Base-by-base conservation (phyloP, 2,329 filamentous ascomycete species). In the Cladorrhinum sp. region DNA sequence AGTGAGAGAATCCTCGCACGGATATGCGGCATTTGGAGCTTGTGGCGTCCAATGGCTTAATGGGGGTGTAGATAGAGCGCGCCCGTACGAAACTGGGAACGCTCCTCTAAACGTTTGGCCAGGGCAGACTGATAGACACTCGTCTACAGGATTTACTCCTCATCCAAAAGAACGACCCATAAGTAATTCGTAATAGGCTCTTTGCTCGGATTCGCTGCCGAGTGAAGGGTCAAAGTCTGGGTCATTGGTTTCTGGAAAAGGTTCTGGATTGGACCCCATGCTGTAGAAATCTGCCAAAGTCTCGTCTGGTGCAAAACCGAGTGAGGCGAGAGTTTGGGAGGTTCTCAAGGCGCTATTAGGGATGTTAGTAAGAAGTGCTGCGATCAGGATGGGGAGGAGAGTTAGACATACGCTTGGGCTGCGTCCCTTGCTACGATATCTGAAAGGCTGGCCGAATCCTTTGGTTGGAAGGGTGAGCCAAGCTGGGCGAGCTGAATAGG, bases 341-440 rank as follows among this genome's bases (percentile, higher is more conserved):
- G 72, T 71, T n/a, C 68, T 70, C 10, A 69, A 66, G 5, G 71
- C 68, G 23, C 73, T 75, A 59, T n/a, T 24, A 10, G 16, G 27
- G 5, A 49, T 45, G 56, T 58, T 56, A 61, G 58, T 20, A 12
- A 12, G 41, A 61, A 45, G 9, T 41, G 8, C n/a, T 7, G 18
- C 13, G 29, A 32, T 32, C 13, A 32, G 29, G 38, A 27, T 8
- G 8, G 41, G 16, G 23, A 62, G 7, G 24, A 18, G 10, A 7
- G 3, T 18, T 36, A 22, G n/a, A 68, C 72, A 18, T 66, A 75
- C 73, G 70, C 70, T 66, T 72, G 69, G 4, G 71, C 71, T 1
- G 72, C 74, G 32, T 75, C 74, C 22, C 70, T 72, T 25, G 72
- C 73, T 8, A 76, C 66, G 48, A 76, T 69, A 52, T 76, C 74